These are phyloP conservation scores for Citrus glauca DNA, from an alignment of 345 rosid species.

Conservation along the genomic window DNA sequence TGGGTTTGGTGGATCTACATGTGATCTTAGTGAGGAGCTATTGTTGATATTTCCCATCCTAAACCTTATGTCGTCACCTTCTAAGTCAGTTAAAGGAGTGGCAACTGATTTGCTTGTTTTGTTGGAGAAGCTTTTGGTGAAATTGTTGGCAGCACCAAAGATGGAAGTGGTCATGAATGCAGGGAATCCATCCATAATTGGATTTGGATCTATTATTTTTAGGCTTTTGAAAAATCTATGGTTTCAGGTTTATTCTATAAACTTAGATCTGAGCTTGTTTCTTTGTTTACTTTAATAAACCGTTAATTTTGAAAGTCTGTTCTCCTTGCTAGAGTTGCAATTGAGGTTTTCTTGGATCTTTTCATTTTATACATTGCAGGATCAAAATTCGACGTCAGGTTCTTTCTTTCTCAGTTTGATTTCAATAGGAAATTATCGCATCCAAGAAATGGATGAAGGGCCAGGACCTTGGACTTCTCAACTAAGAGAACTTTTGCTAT, in stretches of 20 bases:
- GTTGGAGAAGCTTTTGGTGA: slow-evolving; percentile 55
- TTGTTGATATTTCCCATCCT: slow-evolving; percentile 66
- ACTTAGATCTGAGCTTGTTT: neutral
- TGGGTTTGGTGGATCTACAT: slow-evolving; percentile 27
- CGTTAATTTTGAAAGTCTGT: neutral
- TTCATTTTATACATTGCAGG: slow-evolving; percentile 42
- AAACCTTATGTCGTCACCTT: slow-evolving; percentile 75
- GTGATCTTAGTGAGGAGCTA: slow-evolving; percentile 52
- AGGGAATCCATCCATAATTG: slow-evolving; percentile 43
- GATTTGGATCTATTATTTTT: slow-evolving; percentile 54
- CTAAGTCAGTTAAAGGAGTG: slow-evolving; percentile 66
- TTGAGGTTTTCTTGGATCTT: slow-evolving; percentile 9
- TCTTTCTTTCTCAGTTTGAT: slow-evolving; percentile 49
- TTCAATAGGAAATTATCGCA: slow-evolving; percentile 33
- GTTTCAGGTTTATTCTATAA: slow-evolving; percentile 62
- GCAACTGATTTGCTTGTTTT: slow-evolving; percentile 68
- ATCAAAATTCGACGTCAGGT: slow-evolving; percentile 30
- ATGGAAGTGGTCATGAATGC: slow-evolving; percentile 32
- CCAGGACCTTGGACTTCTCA: slow-evolving; percentile 56
- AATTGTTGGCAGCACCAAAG: slow-evolving; percentile 43
- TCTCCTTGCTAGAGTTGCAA: slow-evolving; percentile 5
- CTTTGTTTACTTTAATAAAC: neutral
- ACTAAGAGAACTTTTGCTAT: slow-evolving; percentile 52
- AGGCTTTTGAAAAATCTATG: slow-evolving; percentile 71
- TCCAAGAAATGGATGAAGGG: slow-evolving; percentile 30